phyloP scores from a whole-genome alignment of 306 rosid species.

The Dicorynia guianensis region DNA sequence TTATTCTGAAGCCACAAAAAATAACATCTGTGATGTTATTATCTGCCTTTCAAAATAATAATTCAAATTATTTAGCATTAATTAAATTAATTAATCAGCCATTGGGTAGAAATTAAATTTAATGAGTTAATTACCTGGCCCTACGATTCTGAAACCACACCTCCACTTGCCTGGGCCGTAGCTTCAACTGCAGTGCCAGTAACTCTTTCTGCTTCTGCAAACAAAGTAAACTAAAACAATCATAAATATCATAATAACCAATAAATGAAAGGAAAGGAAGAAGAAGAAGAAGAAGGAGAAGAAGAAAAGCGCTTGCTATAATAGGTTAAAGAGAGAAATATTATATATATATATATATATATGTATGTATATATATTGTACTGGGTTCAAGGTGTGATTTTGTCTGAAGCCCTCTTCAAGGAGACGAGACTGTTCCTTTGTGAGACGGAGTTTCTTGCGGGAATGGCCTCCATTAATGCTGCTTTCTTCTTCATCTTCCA shows the following conservation, averaged over 20 bases:
- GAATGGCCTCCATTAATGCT: conserved; percentile 60
- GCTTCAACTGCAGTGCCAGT: conserved; percentile 82
- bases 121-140: conserved; percentile 72
- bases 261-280: too few species aligned
- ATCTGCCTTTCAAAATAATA: too few species aligned
- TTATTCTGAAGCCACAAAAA: conserved; percentile 1
- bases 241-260: too few species aligned
- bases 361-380: too few species aligned
- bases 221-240: too few species aligned
- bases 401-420: conserved; percentile 86
- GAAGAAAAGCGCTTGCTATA: too few species aligned
- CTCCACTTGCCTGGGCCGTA: conserved; percentile 90
- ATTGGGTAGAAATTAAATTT: too few species aligned
- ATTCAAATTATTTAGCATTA: too few species aligned
- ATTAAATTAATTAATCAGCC: neutral
- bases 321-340: too few species aligned
- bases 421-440: conserved; percentile 87
- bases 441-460: conserved; percentile 92
- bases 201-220: conserved; percentile 82
- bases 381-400: conserved; percentile 85
- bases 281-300: too few species aligned
- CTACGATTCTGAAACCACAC: conserved; percentile 99
- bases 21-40: neutral
- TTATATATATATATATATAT: too few species aligned
- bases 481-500: conserved; percentile 78